Percentiles rank a stretch among this genome's conserved stretches.
These are phyloP conservation scores for Diaporthe australafricana DNA, from an alignment of 2,329 filamentous ascomycete species.

Conservation along the genomic window DNA sequence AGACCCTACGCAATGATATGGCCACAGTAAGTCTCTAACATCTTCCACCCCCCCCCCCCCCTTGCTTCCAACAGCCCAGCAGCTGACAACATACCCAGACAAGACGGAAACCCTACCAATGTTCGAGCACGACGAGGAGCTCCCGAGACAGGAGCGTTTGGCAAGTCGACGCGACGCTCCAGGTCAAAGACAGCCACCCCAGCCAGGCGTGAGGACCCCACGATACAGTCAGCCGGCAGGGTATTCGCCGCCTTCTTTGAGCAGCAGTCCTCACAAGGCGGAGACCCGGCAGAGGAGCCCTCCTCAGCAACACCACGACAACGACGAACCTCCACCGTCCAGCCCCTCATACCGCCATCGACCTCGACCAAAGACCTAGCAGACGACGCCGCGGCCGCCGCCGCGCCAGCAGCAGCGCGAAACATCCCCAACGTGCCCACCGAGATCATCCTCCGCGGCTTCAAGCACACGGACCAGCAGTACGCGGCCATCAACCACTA, in stretches of 20 bases:
- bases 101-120: slow-evolving; percentile 62
- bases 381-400: slow-evolving; percentile 29
- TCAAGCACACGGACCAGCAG: slow-evolving; percentile 71
- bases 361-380: slow-evolving; percentile 35
- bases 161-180: slow-evolving; percentile 73
- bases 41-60: not conserved
- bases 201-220: slow-evolving; percentile 70
- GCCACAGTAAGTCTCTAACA: slow-evolving; percentile 61
- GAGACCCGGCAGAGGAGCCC: slow-evolving; percentile 43
- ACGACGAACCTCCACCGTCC: slow-evolving; percentile 37
- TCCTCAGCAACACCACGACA: slow-evolving; percentile 27
- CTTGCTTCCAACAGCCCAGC: slow-evolving; percentile 12
- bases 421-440: slow-evolving; percentile 59
- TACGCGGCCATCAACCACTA: slow-evolving; percentile 92
- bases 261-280: slow-evolving; percentile 55
- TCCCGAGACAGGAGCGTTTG: slow-evolving; percentile 74
- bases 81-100: slow-evolving; percentile 63
- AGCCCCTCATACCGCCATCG: slow-evolving; percentile 15
- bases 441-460: slow-evolving; percentile 89
- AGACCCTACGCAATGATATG: slow-evolving; percentile 76
- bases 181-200: slow-evolving; percentile 71
- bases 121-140: slow-evolving; percentile 63
- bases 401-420: slow-evolving; percentile 43
- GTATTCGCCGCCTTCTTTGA: slow-evolving; percentile 69
- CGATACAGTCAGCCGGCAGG: slow-evolving; percentile 70